Percentiles rank a stretch among this genome's conserved stretches.
phyloP scores from a whole-genome alignment of 257 asterid genomes.

The Solanum rostratum region DNA sequence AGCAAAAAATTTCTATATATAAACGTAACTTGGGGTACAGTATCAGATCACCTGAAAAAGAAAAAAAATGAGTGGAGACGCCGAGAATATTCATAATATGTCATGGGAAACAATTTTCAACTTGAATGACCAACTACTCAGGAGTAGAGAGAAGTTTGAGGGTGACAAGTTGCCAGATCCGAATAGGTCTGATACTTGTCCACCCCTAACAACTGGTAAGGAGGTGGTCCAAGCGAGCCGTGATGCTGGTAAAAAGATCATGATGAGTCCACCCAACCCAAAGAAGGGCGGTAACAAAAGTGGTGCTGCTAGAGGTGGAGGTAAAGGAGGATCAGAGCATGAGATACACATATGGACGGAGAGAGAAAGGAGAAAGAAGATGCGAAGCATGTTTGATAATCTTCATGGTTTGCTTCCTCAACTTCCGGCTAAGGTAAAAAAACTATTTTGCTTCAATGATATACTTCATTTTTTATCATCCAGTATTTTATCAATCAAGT shows the following conservation, averaged over 20 bases:
- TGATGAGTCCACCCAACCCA: not conserved
- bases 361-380: conserved; percentile 86
- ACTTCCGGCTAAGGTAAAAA: conserved; percentile 59
- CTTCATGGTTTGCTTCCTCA: conserved; percentile 86
- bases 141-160: not conserved
- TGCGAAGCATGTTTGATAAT: conserved; percentile 60
- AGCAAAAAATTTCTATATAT: not conserved
- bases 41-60: not conserved
- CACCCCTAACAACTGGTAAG: not conserved
- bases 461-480: not conserved
- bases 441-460: no score
- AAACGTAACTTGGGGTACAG: not conserved
- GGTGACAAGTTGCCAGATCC: conserved; percentile 3
- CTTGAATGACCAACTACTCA: conserved; percentile 5
- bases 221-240: conserved; percentile 6
- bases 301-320: not conserved
- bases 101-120: conserved; percentile 25
- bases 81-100: conserved; percentile 4
- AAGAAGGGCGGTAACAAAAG: not conserved
- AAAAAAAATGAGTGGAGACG: conserved; percentile 26
- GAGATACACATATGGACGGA: conserved; percentile 71
- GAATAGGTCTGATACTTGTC: not conserved
- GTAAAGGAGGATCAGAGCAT: conserved; percentile 34
- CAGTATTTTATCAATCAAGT: not conserved
- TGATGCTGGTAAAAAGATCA: conserved; percentile 4